Evolutionary conservation across 176 grass and related monocot species (phyloP).

Genomic region (Alopecurus myosuroides): DNA sequence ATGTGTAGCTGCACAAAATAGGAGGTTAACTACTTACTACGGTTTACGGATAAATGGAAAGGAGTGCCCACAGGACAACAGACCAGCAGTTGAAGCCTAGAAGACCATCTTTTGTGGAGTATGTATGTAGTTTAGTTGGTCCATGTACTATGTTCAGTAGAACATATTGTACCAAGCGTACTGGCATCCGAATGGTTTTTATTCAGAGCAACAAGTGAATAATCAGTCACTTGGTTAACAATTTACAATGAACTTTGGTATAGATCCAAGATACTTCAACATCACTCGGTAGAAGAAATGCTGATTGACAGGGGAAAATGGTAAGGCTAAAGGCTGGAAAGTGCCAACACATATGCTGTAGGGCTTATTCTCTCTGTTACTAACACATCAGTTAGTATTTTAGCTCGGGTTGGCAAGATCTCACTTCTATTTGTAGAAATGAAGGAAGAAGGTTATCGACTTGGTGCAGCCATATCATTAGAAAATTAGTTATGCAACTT

Average conservation of each 20-base stretch:
- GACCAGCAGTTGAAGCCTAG: neutral
- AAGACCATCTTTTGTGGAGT: neutral
- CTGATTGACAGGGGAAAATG: neutral
- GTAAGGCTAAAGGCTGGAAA: neutral
- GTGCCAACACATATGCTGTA: neutral
- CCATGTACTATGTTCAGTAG: neutral
- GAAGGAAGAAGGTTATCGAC: neutral
- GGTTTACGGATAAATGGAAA: neutral
- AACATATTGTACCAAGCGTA: neutral
- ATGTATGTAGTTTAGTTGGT: neutral
- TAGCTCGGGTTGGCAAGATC: neutral
- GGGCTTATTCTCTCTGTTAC: neutral
- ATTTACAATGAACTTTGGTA: neutral
- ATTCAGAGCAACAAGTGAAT: neutral
- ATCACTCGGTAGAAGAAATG: neutral
- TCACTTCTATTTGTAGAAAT: neutral
- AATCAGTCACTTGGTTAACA: neutral
- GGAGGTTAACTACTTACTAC: neutral
- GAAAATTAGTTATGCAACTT: neutral
- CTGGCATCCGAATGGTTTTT: neutral
- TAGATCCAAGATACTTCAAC: neutral
- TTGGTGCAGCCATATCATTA: neutral
- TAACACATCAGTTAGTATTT: neutral
- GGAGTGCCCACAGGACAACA: neutral
- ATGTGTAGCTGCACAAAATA: neutral